These are phyloP conservation scores for Trichophyton equinum DNA, from an alignment of 2,329 filamentous ascomycete genomes.

Conservation along the genomic window DNA sequence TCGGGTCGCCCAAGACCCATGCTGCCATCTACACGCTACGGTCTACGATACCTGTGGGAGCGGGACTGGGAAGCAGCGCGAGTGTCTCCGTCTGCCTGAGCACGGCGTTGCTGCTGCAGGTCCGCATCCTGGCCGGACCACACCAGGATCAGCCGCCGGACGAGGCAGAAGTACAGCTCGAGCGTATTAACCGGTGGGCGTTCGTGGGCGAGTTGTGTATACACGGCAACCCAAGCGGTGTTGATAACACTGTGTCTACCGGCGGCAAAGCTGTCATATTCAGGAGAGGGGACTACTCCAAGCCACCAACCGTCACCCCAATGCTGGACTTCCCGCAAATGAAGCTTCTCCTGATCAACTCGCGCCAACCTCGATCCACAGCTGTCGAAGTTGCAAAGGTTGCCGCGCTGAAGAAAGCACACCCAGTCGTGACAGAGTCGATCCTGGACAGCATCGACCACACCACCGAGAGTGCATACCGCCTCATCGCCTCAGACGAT, in stretches of 20 bases:
- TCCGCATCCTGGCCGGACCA: conserved; percentile 75
- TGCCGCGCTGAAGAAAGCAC: conserved; percentile 52
- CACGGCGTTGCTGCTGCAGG: conserved; percentile 65
- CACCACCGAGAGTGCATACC: conserved; percentile 44
- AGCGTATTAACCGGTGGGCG: conserved; percentile 94
- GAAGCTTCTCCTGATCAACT: conserved; percentile 80
- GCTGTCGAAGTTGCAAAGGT: conserved; percentile 80
- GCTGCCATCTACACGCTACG: conserved; percentile 71
- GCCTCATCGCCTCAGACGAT: conserved; percentile 44
- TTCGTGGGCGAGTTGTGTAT: conserved; percentile 97
- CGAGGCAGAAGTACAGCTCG: conserved; percentile 79
- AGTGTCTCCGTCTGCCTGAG: conserved; percentile 74
- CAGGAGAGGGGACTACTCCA: conserved; percentile 62
- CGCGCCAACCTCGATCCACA: conserved; percentile 75
- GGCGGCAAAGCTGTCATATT: conserved; percentile 92
- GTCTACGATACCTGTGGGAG: conserved; percentile 76
- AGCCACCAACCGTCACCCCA: conserved; percentile 62
- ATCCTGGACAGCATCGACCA: conserved; percentile 76
- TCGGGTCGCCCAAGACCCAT: conserved; percentile 60
- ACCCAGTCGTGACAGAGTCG: conserved; percentile 64
- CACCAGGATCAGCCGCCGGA: conserved; percentile 80
- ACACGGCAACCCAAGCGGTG: conserved; percentile 88
- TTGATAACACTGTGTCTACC: conserved; percentile 91
- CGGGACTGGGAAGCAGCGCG: conserved; percentile 76
- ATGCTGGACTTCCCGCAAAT: conserved; percentile 85